Conservation (phyloP, 1,284 basidiomycete species). For the Fomitopsis betulina region DNA sequence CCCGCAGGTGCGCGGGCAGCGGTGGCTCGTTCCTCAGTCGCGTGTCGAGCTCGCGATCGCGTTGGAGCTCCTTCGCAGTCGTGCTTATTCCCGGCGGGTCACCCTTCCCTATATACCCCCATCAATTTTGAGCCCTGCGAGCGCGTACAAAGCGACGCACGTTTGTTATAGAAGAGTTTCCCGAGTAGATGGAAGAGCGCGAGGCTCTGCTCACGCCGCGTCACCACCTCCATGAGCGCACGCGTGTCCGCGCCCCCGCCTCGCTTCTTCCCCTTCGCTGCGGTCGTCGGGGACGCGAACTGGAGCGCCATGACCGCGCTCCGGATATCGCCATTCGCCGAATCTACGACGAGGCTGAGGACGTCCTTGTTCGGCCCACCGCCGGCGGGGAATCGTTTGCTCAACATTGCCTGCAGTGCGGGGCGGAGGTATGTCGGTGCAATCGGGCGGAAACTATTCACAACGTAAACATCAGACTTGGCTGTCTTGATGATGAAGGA, state of each 20-base stretch:
- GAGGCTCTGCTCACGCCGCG: constrained; percentile 81
- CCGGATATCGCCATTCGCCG: constrained; percentile 86
- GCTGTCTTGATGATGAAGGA: neutral
- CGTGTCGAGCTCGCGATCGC: constrained; percentile 52
- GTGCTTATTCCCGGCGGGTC: constrained; percentile 54
- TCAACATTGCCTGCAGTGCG: constrained; percentile 68
- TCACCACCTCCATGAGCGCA: constrained; percentile 62
- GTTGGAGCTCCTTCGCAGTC: constrained; percentile 50
- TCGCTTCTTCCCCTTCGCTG: constrained; percentile 7
- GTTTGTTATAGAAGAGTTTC: constrained; percentile 93
- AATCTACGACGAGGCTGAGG: constrained; percentile 72
- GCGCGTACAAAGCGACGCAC: constrained; percentile 39
- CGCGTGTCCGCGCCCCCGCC: constrained; percentile 18
- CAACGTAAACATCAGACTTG: neutral
- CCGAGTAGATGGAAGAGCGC: constrained; percentile 92
- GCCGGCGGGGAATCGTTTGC: constrained; percentile 38
- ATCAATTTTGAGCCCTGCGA: too few species aligned
- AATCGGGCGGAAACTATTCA: constrained; percentile 73
- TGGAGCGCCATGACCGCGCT: constrained; percentile 92
- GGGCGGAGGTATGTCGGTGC: constrained; percentile 82
- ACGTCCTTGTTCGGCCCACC: constrained; percentile 52
- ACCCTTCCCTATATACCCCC: constrained; percentile 53
- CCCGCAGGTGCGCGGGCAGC: constrained; percentile 51
- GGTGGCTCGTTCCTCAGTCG: constrained; percentile 45
- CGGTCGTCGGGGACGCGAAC: constrained; percentile 48